Evolutionary conservation across 257 asterid genomes (phyloP).

Genomic region (Mentha longifolia): DNA sequence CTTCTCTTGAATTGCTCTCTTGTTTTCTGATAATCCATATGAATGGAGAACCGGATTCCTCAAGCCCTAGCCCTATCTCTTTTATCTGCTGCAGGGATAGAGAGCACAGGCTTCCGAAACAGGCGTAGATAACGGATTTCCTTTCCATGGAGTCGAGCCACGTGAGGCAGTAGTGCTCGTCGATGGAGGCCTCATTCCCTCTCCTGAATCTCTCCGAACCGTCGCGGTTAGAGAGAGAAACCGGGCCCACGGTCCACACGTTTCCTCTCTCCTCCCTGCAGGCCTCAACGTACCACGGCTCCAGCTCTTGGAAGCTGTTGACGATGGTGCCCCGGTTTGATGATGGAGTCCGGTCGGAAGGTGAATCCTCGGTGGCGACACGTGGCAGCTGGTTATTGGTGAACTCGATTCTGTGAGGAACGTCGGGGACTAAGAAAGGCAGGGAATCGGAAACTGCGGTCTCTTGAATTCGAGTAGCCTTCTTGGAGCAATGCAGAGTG

Average conservation of each 20-base stretch:
- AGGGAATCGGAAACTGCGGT: conserved; percentile 31
- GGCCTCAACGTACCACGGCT: conserved; percentile 49
- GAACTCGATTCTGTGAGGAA: conserved; percentile 54
- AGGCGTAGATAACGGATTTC: conserved; percentile 37
- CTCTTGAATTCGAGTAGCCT: conserved; percentile 9
- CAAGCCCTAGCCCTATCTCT: conserved; percentile 47
- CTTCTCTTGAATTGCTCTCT: conserved; percentile 18
- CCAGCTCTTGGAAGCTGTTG: conserved; percentile 60
- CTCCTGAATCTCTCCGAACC: conserved; percentile 24
- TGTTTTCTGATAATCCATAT: conserved; percentile 38
- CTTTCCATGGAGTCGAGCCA: conserved; percentile 43
- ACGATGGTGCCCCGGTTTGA: conserved; percentile 46
- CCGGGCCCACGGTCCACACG: conserved; percentile 62
- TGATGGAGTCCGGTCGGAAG: not conserved
- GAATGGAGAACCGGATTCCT: conserved; percentile 33
- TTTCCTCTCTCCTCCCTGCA: conserved; percentile 36
- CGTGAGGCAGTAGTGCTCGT: conserved; percentile 21
- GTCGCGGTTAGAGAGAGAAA: conserved; percentile 41
- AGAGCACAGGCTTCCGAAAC: conserved; percentile 47
- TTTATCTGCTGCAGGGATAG: conserved; percentile 36
- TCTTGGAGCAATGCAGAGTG: conserved; percentile 43
- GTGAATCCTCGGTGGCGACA: not conserved
- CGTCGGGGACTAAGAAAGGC: conserved; percentile 40
- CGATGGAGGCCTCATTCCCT: conserved; percentile 37
- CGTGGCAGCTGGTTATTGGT: conserved; percentile 45